A percentile compares a stretch with the other conserved stretches of the same genome.
Evolutionary conservation across 2,329 filamentous ascomycete species (phyloP).

Genomic region (Verticillium klebahnii): DNA sequence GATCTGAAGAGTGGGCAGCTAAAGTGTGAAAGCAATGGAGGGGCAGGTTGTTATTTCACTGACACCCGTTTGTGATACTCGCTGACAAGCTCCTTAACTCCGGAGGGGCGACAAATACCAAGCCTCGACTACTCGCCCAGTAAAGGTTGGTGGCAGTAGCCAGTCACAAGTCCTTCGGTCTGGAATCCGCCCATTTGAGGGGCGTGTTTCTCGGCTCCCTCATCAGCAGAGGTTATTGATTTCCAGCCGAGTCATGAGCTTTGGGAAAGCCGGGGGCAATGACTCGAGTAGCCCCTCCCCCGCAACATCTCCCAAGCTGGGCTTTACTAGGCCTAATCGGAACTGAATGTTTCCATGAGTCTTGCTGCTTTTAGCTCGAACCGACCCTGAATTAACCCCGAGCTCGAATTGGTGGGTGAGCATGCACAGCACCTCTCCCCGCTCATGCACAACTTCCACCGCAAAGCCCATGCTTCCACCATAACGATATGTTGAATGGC

Average conservation of each 20-base stretch:
- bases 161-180: neutral
- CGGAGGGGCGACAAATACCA: neutral
- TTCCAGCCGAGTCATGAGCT: neutral
- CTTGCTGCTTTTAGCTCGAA: too few relatives aligned
- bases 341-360: too few relatives aligned
- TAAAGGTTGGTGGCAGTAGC: neutral
- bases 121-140: too few relatives aligned
- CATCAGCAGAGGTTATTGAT: neutral
- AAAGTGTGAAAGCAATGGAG: neutral
- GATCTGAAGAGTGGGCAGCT: neutral
- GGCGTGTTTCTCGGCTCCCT: neutral
- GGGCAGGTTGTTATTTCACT: neutral
- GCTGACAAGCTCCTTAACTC: neutral
- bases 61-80: neutral
- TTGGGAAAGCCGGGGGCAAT: neutral
- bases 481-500: too few relatives aligned
- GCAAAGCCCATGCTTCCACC: too few relatives aligned
- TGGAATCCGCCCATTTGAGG: neutral
- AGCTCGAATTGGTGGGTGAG: too few relatives aligned
- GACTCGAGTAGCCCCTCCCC: neutral
- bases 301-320: neutral
- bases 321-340: too few relatives aligned
- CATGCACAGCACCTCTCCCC: too few relatives aligned
- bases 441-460: too few relatives aligned
- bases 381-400: too few relatives aligned